Conservation (phyloP, 2,329 filamentous ascomycete genomes). For the Xylariaceae sp. region DNA sequence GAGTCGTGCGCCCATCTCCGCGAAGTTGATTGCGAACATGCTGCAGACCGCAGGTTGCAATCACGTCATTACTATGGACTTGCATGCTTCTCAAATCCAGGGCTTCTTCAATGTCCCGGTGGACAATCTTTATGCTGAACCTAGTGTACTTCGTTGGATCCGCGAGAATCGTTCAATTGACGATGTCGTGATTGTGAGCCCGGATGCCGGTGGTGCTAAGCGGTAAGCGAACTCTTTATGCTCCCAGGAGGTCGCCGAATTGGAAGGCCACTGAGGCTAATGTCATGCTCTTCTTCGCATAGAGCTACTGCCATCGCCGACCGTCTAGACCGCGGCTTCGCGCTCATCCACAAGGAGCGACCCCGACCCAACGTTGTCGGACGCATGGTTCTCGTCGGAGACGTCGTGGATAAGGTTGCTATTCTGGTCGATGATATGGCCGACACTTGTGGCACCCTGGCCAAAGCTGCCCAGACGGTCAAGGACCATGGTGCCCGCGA, state of each 20-base stretch:
- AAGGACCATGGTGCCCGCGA: slow-evolving; percentile 81
- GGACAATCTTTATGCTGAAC: slow-evolving; percentile 85
- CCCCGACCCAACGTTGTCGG: slow-evolving; percentile 81
- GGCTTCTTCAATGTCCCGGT: slow-evolving; percentile 86
- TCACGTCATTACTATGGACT: slow-evolving; percentile 92
- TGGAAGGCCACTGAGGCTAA: slow-evolving; percentile 1
- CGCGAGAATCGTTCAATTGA: slow-evolving; percentile 74
- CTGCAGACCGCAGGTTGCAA: slow-evolving; percentile 90
- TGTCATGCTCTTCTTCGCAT: slow-evolving; percentile 5
- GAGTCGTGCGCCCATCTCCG: slow-evolving; percentile 91
- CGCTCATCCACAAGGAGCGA: slow-evolving; percentile 94
- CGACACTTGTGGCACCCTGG: slow-evolving; percentile 79
- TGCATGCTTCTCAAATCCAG: slow-evolving; percentile 90
- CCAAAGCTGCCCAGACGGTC: slow-evolving; percentile 83
- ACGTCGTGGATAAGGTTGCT: slow-evolving; percentile 83
- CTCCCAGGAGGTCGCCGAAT: not conserved
- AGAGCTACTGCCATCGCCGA: slow-evolving; percentile 90
- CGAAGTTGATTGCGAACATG: slow-evolving; percentile 96
- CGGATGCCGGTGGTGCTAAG: slow-evolving; percentile 92
- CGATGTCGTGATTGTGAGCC: slow-evolving; percentile 90
- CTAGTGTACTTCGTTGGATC: slow-evolving; percentile 88
- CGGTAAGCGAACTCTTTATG: slow-evolving; percentile 45
- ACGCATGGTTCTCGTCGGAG: slow-evolving; percentile 93
- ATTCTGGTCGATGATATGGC: slow-evolving; percentile 99
- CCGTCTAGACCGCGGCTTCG: slow-evolving; percentile 83